Base-by-base conservation (phyloP, 257 asterid genomes). In the Solanum clarkiae region DNA sequence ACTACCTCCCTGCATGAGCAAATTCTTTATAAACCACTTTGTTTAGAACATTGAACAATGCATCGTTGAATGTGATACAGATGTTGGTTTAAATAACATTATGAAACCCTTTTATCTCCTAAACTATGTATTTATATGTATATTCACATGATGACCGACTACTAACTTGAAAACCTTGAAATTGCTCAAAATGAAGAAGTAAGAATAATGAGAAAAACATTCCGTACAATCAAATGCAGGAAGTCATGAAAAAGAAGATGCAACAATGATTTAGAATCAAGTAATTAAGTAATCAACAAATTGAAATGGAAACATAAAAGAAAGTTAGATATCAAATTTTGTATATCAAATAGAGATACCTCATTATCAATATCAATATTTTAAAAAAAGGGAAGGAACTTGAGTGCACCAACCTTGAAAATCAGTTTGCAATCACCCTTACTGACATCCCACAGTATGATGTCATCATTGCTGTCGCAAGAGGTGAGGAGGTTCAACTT, bases 1-100 rank as follows among this genome's bases (percentile, higher is more conserved):
- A 59, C 88, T 87, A 22, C 83, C 93, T 86, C 93, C 95, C 93
- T 92, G 87, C 14, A 75, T 82, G 26, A 29, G 83, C 65, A 29
- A 53, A 53, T 51, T 51, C 11, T 77, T 17, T 53, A 55, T 54
- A 51, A 77, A 17, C 13, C 65, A 51, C 24, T 51, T 9, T 16
- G 62, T 75, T 75, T 75, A 49, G 81, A 72, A 77, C 82, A 77
- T 9, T 26, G 63, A 26, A 77, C 26, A 15, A 51, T 79, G 29
- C 7, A 14, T 29, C 11, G 49, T 44, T 15, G 47, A 79, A 79
- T 32, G 65, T 79, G 83, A 79, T 79, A 79, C 2, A 7, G 17
- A 79, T 53, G 47, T 79, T 29, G 83, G 49, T 79, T 79, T 17
- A 53, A 53, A 79, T 79, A 79, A 26, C 1, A 79, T 29, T 29